Base-by-base conservation (phyloP, 495 filamentous ascomycete genomes). In the Lasiosphaeria miniovina region DNA sequence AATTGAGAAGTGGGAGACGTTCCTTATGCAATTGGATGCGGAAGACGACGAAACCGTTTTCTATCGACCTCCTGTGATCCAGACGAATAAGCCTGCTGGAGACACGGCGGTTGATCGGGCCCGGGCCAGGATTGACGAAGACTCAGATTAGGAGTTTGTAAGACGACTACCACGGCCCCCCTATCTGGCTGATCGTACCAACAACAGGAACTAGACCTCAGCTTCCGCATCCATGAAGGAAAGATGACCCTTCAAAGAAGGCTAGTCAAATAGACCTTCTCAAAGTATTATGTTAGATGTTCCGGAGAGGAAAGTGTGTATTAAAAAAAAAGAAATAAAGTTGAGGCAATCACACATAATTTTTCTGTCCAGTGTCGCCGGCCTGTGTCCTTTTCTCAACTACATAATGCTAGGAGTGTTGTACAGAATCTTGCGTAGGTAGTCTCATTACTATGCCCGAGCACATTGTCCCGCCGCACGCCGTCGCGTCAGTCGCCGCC, bases 1-100 rank as follows among this genome's bases (percentile, higher is more conserved):
- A 65, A 98, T 98, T 65, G 94, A 98, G 71, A 83, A 97, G 36
- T 98, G 94, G 94, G 94, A 98, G 72, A 97, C 94, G 3, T 98
- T 95, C 80, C 80, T 98, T 7, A 83, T 97, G 81, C 93, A 96
- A 68, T 80, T 98, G 10, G 95, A 98, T 67, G 87, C 91, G 35
- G 92, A 94, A 63, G 93, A 97, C 61, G 91, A 97, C 59, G 90
- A 88, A 38, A 82, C 86, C 40, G 87, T 86, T 0, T 90, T 89
- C 66, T 93, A 90, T 66, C 85, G 83, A 24, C 85, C 88, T 7
- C 79, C 83, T 31, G 73, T 80, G 7, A 73, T 76, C 36, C 72
- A 77, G 55, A 60, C 61, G 33, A 74, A 77, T 58, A 80, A 76
- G 68, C 62, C 72, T 9, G 68, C 69, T 1, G 78, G 78, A 15